Percentiles rank a stretch among this genome's conserved stretches.
These are phyloP conservation scores for Cystobasidiaceae sp. DNA, from an alignment of 1,284 basidiomycete genomes.

Conservation along the genomic window DNA sequence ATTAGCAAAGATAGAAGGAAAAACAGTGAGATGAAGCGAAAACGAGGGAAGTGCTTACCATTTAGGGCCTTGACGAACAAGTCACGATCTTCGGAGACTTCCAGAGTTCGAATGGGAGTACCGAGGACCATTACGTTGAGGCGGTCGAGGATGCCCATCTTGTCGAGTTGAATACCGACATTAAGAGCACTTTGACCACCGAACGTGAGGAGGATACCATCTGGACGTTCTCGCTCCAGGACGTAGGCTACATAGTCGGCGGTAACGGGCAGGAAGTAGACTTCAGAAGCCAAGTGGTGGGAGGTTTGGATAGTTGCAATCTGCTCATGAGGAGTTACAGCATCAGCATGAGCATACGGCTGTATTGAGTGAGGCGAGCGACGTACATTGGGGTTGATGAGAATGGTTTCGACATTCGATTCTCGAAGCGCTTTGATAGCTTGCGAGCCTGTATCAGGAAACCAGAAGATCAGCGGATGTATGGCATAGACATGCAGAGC, in stretches of 20 bases:
- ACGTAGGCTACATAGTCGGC: slow-evolving; percentile 98
- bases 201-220: slow-evolving; percentile 95
- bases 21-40: neutral
- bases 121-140: slow-evolving; percentile 92
- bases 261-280: slow-evolving; percentile 97
- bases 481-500: neutral
- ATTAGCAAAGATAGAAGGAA: neutral
- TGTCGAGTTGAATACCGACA: slow-evolving; percentile 94
- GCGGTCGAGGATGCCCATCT: slow-evolving; percentile 94
- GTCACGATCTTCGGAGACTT: slow-evolving; percentile 95
- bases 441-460: slow-evolving; percentile 63
- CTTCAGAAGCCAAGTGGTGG: slow-evolving; percentile 89
- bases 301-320: slow-evolving; percentile 60
- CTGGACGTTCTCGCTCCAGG: slow-evolving; percentile 94
- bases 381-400: slow-evolving; percentile 97
- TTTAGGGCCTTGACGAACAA: slow-evolving; percentile 95
- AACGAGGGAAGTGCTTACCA: slow-evolving; percentile 54
- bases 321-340: neutral
- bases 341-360: neutral
- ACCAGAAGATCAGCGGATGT: neutral
- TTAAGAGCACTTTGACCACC: slow-evolving; percentile 98
- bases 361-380: slow-evolving; percentile 59
- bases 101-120: slow-evolving; percentile 88
- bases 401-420: slow-evolving; percentile 87
- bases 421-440: slow-evolving; percentile 97